Evolutionary conservation across 768 basidiomycete species (phyloP), one percentile per base, ranked within the genome.

Genomic region (Russula sp.): DNA sequence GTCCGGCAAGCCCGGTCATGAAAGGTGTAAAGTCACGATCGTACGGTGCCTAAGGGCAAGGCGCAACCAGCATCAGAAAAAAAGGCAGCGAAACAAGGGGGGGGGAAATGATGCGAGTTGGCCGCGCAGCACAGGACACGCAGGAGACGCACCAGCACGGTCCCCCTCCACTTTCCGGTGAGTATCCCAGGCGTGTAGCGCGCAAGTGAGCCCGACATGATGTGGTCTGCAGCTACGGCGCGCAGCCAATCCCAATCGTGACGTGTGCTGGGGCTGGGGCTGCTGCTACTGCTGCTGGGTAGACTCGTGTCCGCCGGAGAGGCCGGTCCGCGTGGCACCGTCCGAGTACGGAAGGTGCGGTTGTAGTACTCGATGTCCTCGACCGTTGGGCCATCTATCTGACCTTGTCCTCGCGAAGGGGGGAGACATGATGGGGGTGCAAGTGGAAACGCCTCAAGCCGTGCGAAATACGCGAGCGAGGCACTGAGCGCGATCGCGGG

Each of bases 341-440:
- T 25, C 9, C 54, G 48, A 5, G 64, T 61, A 3, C n/a, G 18
- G 47, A 51, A 65, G 36, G 10, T 16, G 35, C n/a, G 5, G 59
- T 61, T 60, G 46, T 61, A 61, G 20, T 42, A 8, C 34, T 65
- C 64, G 42, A 66, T 36, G 29, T 66, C 60, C 32, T 58, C 65
- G 16, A 29, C 25, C 7, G 60, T 63, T 10, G n/a, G 16, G 10
- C 42, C 46, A 32, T 35, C 32, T 2, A n/a, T 50, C 29, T 55
- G 29, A 7, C 38, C n/a, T 16, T 41, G 48, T 41, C n/a, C 53
- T 32, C 58, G 52, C 29, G 46, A 42, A 34, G 5, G 34, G 36
- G 35, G 53, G 6, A 38, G 1, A 25, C 41, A 11, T 7, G 35
- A 11, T 14, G 61, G 22, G 11, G 6, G 20, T 11, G 3, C 35